Percentiles rank a stretch among this genome's conserved stretches.
Conservation (phyloP, 495 filamentous ascomycete genomes). For the Penicillium macrosclerotiorum region DNA sequence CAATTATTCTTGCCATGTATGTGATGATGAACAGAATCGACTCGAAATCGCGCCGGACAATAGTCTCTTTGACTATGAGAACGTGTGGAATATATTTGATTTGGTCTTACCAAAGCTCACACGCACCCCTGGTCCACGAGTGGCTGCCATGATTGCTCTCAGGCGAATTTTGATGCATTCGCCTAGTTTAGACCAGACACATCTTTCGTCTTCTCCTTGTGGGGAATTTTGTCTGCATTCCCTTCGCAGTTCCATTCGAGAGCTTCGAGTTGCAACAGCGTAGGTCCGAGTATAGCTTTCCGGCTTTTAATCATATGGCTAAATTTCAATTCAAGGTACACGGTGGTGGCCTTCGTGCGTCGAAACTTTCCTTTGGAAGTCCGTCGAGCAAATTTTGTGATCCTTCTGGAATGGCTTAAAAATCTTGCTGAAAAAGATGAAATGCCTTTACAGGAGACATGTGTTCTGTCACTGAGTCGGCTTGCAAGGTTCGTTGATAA, state of each 20-base stretch:
- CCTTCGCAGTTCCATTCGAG: constrained; percentile 76
- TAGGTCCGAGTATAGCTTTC: constrained; percentile 32
- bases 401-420: constrained; percentile 65
- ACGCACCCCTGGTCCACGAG: constrained; percentile 59
- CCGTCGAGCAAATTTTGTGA: constrained; percentile 62
- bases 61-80: constrained; percentile 34
- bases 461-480: constrained; percentile 78
- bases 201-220: constrained; percentile 61
- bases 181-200: constrained; percentile 51
- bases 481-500: constrained; percentile 58
- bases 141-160: constrained; percentile 70
- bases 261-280: constrained; percentile 80
- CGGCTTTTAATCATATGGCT: background rate
- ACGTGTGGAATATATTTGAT: constrained; percentile 53
- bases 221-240: constrained; percentile 81
- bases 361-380: constrained; percentile 43
- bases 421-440: constrained; percentile 64
- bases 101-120: constrained; percentile 56
- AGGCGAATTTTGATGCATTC: constrained; percentile 67
- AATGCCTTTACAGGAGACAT: constrained; percentile 71
- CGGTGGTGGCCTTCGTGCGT: constrained; percentile 63
- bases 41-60: constrained; percentile 9
- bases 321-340: constrained; percentile 46
- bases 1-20: constrained; percentile 35
- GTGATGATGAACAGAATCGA: constrained; percentile 28